Evolutionary conservation across 306 rosid species (phyloP).

Genomic region (Canavalia gladiata): DNA sequence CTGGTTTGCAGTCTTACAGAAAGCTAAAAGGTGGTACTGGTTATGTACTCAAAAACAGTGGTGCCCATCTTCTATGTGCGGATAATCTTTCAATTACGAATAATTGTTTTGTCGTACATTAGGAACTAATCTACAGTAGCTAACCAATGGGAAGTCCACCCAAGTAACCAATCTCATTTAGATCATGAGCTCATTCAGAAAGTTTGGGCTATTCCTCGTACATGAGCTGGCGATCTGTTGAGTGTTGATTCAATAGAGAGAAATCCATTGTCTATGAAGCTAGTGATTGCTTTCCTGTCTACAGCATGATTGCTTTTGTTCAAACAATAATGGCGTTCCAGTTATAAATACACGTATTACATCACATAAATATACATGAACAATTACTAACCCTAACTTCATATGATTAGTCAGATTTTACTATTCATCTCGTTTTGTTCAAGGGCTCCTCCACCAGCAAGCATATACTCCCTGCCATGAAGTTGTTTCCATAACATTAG

Average conservation of each 20-base stretch:
- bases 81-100: not conserved
- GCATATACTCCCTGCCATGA: slow-evolving; percentile 67
- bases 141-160: not conserved
- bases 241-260: slow-evolving; percentile 3
- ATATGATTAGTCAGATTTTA: slow-evolving; percentile 42
- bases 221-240: not conserved
- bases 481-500: slow-evolving; percentile 9
- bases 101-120: not conserved
- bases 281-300: slow-evolving; percentile 1
- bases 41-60: not conserved
- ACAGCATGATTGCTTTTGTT: slow-evolving; percentile 37
- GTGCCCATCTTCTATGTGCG: not conserved
- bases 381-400: slow-evolving; percentile 31
- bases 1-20: not conserved
- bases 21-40: not conserved
- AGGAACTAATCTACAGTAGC: not conserved
- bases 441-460: slow-evolving; percentile 56
- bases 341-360: slow-evolving; percentile 21
- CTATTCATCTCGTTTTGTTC: slow-evolving; percentile 48
- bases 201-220: not conserved
- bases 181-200: not conserved
- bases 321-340: slow-evolving; percentile 41
- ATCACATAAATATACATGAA: slow-evolving; percentile 29
- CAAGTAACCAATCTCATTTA: not conserved
- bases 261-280: slow-evolving; percentile 6